Evolutionary conservation across 371 early-diverging fungal genomes (phyloP), one percentile per base, ranked within the genome.

Genomic region (Coemansia sp.): DNA sequence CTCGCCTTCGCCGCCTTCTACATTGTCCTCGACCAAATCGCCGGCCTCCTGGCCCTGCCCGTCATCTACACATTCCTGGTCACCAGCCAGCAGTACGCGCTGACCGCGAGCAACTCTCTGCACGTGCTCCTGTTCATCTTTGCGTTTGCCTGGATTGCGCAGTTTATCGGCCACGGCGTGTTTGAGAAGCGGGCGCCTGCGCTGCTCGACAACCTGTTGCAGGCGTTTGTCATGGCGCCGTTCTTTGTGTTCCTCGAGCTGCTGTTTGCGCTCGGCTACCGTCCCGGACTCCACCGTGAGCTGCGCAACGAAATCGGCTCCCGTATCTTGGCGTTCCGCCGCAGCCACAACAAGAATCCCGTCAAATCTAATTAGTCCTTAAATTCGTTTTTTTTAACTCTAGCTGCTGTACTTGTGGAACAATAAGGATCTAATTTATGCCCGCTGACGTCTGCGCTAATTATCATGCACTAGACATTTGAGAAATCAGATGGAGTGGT

Each of bases 231-330:
- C 32, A 88, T 94, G 57, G 98, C 97, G 10, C 95, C 94, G 16
- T 91, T 95, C 77, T 97, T 97, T 80, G 95, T 97, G 4, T 94
- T 87, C 62, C 81, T 92, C 36, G 97, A 97, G 80, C 65, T 88
- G n/a, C 72, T 97, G 52, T 97, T 97, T 77, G 74, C 66, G 43
- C 59, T 92, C 5, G 95, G 96, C 9, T 95, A 93, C 78, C 87
- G 91, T 31, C 90, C 92, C 12, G 66, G 81, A 31, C 78, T 94
- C 43, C 75, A 87, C 65, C 70, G 81, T 60, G 86, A 87, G 55
- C 75, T 94, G 32, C 80, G 86, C 58, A 72, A 49, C 47, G 79
- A 83, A 55, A 84, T 92, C 31, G 80, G 83, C 42, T 79, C 79
- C 43, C 86, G 87, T 47, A 75, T 94, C 54, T 80, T 83, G n/a